phyloP scores from a whole-genome alignment of 805 yeast genomes.

The Dipodascopsis tothii region DNA sequence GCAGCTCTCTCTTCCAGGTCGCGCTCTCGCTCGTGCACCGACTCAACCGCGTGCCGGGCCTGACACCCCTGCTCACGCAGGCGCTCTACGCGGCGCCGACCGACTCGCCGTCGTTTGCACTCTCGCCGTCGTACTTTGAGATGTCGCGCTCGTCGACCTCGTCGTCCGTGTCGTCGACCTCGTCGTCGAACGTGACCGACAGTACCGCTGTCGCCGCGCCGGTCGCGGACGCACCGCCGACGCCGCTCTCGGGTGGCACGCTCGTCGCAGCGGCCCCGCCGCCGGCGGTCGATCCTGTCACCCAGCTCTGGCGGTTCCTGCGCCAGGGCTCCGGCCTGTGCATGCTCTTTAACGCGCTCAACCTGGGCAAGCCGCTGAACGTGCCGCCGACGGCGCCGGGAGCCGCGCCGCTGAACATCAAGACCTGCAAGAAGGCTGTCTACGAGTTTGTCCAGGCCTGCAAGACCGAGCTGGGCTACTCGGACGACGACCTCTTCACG shows the following conservation, averaged over 20 bases:
- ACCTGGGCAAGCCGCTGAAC: constrained; percentile 1
- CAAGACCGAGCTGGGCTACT: constrained; percentile 58
- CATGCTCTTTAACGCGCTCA: constrained; percentile 64
- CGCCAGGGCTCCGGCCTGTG: constrained; percentile 92
- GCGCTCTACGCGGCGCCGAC: constrained; percentile 18
- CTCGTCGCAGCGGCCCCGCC: constrained; percentile 62
- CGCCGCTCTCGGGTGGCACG: constrained; percentile 33
- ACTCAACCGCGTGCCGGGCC: constrained; percentile 24
- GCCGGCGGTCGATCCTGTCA: constrained; percentile 84
- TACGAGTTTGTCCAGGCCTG: constrained; percentile 87
- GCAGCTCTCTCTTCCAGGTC: constrained; percentile 26
- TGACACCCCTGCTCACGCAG: constrained; percentile 10
- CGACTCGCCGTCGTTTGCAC: constrained; percentile 15
- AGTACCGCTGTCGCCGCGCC: constrained; percentile 66
- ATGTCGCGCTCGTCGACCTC: no score
- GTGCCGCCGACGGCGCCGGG: constrained; percentile 10
- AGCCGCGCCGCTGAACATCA: constrained; percentile 65
- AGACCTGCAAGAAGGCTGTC: constrained; percentile 78
- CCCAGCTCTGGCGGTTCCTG: constrained; percentile 78
- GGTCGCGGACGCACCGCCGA: no score
- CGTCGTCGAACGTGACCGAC: constrained; percentile 48
- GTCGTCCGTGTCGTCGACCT: no score
- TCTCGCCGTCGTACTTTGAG: constrained; percentile 37
- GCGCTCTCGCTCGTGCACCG: constrained; percentile 24
- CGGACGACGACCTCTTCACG: constrained; percentile 76